A percentile compares a stretch with the other conserved stretches of the same genome.
Evolutionary conservation across 2,329 filamentous ascomycete species (phyloP).

Genomic region (Clonostachys rhizophaga): DNA sequence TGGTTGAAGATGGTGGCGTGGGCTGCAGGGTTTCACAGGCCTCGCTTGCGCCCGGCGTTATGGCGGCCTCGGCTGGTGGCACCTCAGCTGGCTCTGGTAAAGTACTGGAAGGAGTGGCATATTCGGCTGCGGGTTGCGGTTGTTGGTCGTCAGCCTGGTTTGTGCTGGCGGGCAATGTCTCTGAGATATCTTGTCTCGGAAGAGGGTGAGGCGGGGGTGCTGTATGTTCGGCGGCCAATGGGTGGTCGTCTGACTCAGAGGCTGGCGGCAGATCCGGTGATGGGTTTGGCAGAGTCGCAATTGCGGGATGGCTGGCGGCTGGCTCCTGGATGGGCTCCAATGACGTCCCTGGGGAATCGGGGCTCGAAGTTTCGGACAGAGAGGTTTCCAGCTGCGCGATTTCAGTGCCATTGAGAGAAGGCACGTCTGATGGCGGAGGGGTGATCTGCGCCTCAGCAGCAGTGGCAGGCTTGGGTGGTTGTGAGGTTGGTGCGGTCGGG

Average conservation of each 20-base stretch:
- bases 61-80: not conserved
- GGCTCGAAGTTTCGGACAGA: too few species aligned
- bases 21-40: not conserved
- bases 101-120: too few species aligned
- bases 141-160: too few species aligned
- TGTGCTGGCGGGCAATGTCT: too few species aligned
- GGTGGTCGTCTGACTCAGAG: not conserved
- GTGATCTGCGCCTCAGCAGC: not conserved
- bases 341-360: too few species aligned
- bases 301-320: not conserved
- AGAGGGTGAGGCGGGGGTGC: too few species aligned
- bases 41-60: not conserved
- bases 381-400: too few species aligned
- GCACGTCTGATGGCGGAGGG: not conserved
- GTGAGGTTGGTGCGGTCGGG: conserved; percentile 21
- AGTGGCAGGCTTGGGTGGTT: not conserved
- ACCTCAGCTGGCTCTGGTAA: not conserved
- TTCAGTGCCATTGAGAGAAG: too few species aligned
- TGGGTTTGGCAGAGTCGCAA: not conserved
- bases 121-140: too few species aligned
- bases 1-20: not conserved
- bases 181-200: too few species aligned
- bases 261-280: not conserved
- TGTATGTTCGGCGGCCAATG: not conserved
- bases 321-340: too few species aligned